A percentile compares a stretch with the other conserved stretches of the same genome.
Conservation (phyloP, 768 basidiomycete genomes). For the Lactifluus pinguis region DNA sequence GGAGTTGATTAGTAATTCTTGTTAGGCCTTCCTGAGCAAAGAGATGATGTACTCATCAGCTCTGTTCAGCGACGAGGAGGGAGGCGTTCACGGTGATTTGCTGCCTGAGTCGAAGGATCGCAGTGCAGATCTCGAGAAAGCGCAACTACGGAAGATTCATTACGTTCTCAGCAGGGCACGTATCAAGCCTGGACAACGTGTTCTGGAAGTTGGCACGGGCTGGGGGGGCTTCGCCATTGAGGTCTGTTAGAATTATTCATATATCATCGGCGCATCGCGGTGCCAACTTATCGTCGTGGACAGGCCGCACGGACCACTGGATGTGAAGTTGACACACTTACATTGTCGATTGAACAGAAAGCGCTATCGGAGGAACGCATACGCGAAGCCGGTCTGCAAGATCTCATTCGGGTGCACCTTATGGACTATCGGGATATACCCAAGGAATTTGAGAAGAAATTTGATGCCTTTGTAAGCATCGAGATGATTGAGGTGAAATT, state of each 20-base stretch:
- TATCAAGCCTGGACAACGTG: constrained; percentile 68
- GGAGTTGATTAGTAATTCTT: neutral
- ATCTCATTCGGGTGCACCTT: constrained; percentile 73
- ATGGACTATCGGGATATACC: constrained; percentile 88
- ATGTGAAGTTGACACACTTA: constrained; percentile 85
- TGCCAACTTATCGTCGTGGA: neutral
- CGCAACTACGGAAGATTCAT: constrained; percentile 76
- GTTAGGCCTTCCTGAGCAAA: constrained; percentile 63
- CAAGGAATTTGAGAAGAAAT: constrained; percentile 67
- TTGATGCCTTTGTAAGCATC: constrained; percentile 48
- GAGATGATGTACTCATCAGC: constrained; percentile 97
- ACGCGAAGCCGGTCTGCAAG: constrained; percentile 56
- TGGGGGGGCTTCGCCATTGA: constrained; percentile 90
- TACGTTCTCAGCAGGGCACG: constrained; percentile 72
- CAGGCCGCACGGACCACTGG: constrained; percentile 59
- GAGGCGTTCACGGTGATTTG: constrained; percentile 68
- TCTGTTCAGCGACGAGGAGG: constrained; percentile 73
- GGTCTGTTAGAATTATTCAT: constrained; percentile 32
- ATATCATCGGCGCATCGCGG: constrained; percentile 3
- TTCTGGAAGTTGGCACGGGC: constrained; percentile 88
- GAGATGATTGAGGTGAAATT: constrained; percentile 49
- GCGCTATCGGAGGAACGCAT: constrained; percentile 79
- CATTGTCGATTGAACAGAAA: constrained; percentile 83
- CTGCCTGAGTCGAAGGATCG: constrained; percentile 5
- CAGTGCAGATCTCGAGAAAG: constrained; percentile 64